phyloP scores from a whole-genome alignment of 257 asterid genomes.

The Cynanchum wilfordii region DNA sequence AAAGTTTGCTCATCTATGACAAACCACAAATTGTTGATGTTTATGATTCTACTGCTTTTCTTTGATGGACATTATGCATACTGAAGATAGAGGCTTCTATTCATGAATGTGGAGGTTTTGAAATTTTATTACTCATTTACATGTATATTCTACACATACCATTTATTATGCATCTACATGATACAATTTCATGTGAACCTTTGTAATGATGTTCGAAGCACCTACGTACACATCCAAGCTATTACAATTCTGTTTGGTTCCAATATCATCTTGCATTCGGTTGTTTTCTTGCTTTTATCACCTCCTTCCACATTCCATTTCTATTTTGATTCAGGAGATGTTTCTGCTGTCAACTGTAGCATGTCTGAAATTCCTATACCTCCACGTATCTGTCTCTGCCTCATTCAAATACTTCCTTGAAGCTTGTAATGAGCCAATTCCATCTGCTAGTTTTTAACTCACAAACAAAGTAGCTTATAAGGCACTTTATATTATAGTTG shows the following conservation, averaged over 20 bases:
- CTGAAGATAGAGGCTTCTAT: not conserved
- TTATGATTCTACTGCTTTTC: not conserved
- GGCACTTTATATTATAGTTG: not conserved
- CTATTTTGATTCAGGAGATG: not conserved
- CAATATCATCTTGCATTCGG: not conserved
- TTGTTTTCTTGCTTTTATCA: not conserved
- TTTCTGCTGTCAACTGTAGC: not conserved
- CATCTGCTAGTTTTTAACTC: not conserved
- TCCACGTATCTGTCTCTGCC: not conserved
- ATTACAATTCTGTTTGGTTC: not conserved
- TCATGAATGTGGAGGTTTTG: not conserved
- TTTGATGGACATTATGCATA: not conserved
- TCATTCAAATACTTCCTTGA: not conserved
- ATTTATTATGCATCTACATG: conserved; percentile 1
- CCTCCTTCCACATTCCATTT: not conserved
- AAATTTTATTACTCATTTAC: not conserved
- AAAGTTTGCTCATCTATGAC: not conserved
- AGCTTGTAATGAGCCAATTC: not conserved
- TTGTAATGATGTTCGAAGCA: not conserved
- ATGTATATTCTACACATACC: not conserved
- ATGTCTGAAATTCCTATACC: not conserved
- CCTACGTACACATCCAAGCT: not conserved
- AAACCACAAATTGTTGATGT: not conserved
- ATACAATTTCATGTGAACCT: not conserved
- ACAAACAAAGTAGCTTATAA: not conserved